Evolutionary conservation across 2,329 filamentous ascomycete genomes (phyloP).

Genomic region (Cladophialophora psammophila): DNA sequence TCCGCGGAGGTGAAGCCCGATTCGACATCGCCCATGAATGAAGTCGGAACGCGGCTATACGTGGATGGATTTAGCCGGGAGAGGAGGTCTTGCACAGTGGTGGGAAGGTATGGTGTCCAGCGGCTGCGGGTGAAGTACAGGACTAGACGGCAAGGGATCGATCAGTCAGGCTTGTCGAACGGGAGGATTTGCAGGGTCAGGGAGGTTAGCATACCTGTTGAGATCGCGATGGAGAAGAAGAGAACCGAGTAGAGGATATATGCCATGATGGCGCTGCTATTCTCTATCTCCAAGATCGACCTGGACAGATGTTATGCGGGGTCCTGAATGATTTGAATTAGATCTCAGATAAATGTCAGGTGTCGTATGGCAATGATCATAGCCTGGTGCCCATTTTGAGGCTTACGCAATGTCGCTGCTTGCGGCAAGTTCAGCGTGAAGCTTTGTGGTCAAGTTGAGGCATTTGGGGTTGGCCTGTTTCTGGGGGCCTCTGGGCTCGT

Average conservation of each 20-base stretch:
- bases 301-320: neutral
- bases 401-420: slow-evolving; percentile 8
- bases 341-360: neutral
- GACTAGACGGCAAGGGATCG: slow-evolving; percentile 50
- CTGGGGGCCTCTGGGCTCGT: slow-evolving; percentile 9
- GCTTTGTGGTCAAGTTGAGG: slow-evolving; percentile 7
- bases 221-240: slow-evolving; percentile 69
- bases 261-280: slow-evolving; percentile 24
- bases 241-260: slow-evolving; percentile 31
- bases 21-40: slow-evolving; percentile 85
- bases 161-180: neutral
- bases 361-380: neutral
- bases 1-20: slow-evolving; percentile 81
- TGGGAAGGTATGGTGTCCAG: slow-evolving; percentile 76
- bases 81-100: slow-evolving; percentile 47
- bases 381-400: slow-evolving; percentile 8
- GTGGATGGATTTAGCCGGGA: slow-evolving; percentile 58
- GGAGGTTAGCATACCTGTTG: slow-evolving; percentile 64
- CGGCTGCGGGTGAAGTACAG: slow-evolving; percentile 80
- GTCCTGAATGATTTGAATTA: neutral
- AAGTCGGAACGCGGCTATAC: slow-evolving; percentile 80
- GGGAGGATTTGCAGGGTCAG: slow-evolving; percentile 2
- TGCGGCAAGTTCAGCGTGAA: slow-evolving; percentile 2
- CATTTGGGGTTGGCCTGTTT: neutral
- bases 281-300: neutral